Evolutionary conservation across 768 basidiomycete species (phyloP).

Genomic region (Tylopilus cervinicoccineus): DNA sequence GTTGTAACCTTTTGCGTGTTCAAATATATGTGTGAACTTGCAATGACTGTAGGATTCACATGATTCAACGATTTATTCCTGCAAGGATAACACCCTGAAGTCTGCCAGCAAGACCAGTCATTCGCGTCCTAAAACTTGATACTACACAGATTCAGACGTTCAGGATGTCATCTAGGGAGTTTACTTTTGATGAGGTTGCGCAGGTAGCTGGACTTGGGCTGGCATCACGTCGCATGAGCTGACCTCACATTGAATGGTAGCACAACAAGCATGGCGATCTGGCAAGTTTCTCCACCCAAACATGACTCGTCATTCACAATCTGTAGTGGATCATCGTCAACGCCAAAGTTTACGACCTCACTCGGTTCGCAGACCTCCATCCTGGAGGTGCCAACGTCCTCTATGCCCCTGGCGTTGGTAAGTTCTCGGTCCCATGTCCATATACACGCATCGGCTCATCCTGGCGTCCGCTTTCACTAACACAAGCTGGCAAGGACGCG

Average conservation of each 20-base stretch:
- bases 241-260: conserved; percentile 35
- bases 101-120: background rate
- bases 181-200: conserved; percentile 58
- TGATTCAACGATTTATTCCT: background rate
- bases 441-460: background rate
- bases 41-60: background rate
- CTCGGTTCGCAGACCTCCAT: conserved; percentile 78
- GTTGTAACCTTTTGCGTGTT: background rate
- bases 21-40: background rate
- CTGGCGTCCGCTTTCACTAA: background rate
- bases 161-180: conserved; percentile 31
- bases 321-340: conserved; percentile 78
- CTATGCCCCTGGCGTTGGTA: conserved; percentile 62
- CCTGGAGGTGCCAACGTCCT: conserved; percentile 80
- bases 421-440: conserved; percentile 14
- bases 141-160: background rate
- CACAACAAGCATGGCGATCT: conserved; percentile 86
- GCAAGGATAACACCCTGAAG: background rate
- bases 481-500: conserved; percentile 63
- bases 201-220: conserved; percentile 46
- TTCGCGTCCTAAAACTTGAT: background rate
- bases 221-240: background rate
- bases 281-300: conserved; percentile 36
- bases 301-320: background rate
- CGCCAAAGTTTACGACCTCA: conserved; percentile 76